phyloP scores from a whole-genome alignment of 2,329 filamentous ascomycete genomes.

The Nannizziopsis arthrosporioides region DNA sequence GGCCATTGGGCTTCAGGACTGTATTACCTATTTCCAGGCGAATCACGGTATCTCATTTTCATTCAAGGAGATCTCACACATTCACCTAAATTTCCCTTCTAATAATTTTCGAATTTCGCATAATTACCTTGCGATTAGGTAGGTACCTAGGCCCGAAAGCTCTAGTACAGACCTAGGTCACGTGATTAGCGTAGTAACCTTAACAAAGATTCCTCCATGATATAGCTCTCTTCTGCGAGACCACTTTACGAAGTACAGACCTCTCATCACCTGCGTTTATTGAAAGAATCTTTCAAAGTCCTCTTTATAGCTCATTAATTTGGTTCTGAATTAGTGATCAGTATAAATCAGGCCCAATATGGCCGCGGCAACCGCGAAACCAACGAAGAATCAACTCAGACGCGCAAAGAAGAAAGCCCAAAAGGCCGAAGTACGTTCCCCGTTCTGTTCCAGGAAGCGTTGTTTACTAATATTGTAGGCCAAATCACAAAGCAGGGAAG shows the following conservation, averaged over 20 bases:
- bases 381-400: conserved; percentile 88
- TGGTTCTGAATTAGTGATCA: too few relatives aligned
- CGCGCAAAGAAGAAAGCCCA: conserved; percentile 90
- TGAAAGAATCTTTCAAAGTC: too few relatives aligned
- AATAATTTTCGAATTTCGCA: too few relatives aligned
- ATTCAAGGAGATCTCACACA: neutral
- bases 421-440: conserved; percentile 50
- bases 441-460: neutral
- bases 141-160: too few relatives aligned
- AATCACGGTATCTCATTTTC: neutral
- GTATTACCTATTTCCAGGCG: conserved; percentile 3
- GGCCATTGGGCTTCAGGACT: conserved; percentile 1
- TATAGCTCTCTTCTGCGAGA: too few relatives aligned
- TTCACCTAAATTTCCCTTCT: too few relatives aligned
- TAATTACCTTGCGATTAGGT: too few relatives aligned
- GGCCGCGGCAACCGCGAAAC: conserved; percentile 43
- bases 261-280: too few relatives aligned
- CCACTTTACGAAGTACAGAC: too few relatives aligned
- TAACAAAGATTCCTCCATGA: neutral
- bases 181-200: neutral
- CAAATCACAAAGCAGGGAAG: conserved; percentile 8
- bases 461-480: neutral
- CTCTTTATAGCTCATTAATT: too few relatives aligned
- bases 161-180: too few relatives aligned
- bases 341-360: conserved; percentile 8